Evolutionary conservation across 164 flowering plant genomes (phyloP).

Genomic region (Amborella trichopoda): DNA sequence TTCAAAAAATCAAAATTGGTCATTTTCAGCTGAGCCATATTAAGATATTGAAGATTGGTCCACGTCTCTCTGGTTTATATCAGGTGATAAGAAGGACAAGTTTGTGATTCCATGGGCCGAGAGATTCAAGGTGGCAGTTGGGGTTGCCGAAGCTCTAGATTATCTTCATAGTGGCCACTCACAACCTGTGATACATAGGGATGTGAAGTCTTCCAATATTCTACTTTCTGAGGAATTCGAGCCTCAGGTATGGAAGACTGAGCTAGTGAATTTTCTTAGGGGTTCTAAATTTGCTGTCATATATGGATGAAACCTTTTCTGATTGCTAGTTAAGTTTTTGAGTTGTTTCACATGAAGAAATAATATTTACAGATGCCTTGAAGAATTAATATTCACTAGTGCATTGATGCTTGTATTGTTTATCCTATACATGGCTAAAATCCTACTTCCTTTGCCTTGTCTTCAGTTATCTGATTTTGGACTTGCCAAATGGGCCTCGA

Average conservation of each 20-base stretch:
- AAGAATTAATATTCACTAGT: no score
- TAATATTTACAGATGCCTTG: background rate
- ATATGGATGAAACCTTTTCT: no score
- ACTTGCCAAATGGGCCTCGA: conserved; percentile 77
- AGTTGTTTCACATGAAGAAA: background rate
- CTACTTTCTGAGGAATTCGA: conserved; percentile 82
- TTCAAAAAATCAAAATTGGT: no score
- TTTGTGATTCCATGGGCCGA: conserved; percentile 83
- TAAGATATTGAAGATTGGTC: no score
- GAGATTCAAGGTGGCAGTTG: conserved; percentile 79
- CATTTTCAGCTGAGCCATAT: no score
- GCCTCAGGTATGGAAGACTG: conserved; percentile 68
- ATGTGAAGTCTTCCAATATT: conserved; percentile 93
- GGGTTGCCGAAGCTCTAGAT: conserved; percentile 84
- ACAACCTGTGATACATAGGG: conserved; percentile 83
- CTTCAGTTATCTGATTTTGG: conserved; percentile 93
- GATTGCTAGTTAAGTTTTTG: no score
- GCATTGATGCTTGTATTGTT: no score
- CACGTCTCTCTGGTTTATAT: no score
- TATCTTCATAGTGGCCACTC: conserved; percentile 49
- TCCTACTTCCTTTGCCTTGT: conserved; percentile 4
- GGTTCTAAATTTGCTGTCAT: no score
- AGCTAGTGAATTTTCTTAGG: no score
- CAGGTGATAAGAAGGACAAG: no score
- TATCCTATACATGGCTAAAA: background rate